These are phyloP conservation scores for Neurospora tetraspora DNA, from an alignment of 495 filamentous ascomycete genomes.

Conservation along the genomic window DNA sequence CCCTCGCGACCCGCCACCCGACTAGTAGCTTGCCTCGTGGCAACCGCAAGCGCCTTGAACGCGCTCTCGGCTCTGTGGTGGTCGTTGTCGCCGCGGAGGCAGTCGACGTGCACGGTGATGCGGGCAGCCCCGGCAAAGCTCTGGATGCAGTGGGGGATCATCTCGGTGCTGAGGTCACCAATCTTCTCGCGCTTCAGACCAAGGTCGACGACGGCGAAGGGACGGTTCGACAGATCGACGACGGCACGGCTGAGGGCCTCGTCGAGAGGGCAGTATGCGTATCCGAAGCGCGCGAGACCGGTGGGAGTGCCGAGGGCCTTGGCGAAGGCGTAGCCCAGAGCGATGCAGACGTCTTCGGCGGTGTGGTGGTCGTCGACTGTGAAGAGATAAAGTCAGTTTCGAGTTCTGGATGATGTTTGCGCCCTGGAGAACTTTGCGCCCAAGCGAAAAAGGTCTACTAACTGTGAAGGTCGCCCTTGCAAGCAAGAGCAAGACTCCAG, in stretches of 20 bases:
- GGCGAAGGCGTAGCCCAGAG: conserved; percentile 77
- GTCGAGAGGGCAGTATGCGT: conserved; percentile 84
- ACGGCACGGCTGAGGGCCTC: conserved; percentile 91
- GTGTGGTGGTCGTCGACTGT: conserved; percentile 98
- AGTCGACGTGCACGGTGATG: conserved; percentile 91
- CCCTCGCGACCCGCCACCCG: conserved; percentile 69
- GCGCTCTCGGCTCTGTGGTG: conserved; percentile 95
- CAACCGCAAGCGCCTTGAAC: conserved; percentile 91
- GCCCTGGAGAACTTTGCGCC: not conserved
- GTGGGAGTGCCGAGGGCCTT: conserved; percentile 61
- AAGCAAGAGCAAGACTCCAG: conserved; percentile 75
- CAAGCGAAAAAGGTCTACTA: conserved; percentile 20
- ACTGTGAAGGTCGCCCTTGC: conserved; percentile 87
- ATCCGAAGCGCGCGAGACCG: conserved; percentile 83
- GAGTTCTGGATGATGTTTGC: not conserved
- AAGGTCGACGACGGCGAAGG: conserved; percentile 71
- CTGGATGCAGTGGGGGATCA: conserved; percentile 91
- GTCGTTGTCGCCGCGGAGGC: conserved; percentile 80
- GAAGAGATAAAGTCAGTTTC: not conserved
- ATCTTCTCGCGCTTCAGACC: conserved; percentile 83
- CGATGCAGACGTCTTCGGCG: conserved; percentile 89
- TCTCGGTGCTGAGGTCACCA: conserved; percentile 85
- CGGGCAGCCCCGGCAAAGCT: conserved; percentile 86
- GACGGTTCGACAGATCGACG: conserved; percentile 86
- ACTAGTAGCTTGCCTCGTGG: conserved; percentile 63